Evolutionary conservation across 2,329 filamentous ascomycete species (phyloP).

Genomic region (Septoria linicola): DNA sequence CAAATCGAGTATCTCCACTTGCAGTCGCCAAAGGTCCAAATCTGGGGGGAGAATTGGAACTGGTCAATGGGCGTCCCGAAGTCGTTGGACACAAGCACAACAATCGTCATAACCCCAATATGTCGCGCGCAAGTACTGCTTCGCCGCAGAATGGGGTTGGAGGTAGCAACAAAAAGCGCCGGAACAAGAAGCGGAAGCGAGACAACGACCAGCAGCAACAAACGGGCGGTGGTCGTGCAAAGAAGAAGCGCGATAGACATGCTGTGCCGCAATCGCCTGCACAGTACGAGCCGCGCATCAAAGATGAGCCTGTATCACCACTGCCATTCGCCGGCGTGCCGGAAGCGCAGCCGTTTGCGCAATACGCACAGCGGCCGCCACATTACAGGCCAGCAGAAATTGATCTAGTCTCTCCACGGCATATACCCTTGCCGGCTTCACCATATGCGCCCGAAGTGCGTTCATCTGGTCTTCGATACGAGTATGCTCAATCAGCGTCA

Average conservation of each 20-base stretch:
- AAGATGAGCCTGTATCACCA: conserved; percentile 63
- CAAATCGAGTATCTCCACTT: conserved; percentile 64
- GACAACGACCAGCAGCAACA: conserved; percentile 25
- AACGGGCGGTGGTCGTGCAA: conserved; percentile 17
- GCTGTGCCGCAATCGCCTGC: conserved; percentile 39
- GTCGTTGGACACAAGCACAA: conserved; percentile 29
- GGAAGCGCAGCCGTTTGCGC: conserved; percentile 35
- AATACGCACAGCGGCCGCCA: conserved; percentile 42
- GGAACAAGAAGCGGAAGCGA: conserved; percentile 40
- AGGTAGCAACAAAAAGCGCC: conserved; percentile 33
- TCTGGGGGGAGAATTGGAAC: conserved; percentile 44
- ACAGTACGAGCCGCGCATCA: conserved; percentile 53
- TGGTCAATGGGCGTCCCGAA: conserved; percentile 43
- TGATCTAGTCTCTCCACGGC: conserved; percentile 42
- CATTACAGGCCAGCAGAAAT: conserved; percentile 40
- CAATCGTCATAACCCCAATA: conserved; percentile 24
- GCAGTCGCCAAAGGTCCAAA: conserved; percentile 52
- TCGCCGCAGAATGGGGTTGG: conserved; percentile 31
- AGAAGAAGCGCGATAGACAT: conserved; percentile 38
- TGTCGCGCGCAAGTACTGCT: conserved; percentile 31
- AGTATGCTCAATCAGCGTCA: conserved; percentile 42
- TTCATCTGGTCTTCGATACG: conserved; percentile 44
- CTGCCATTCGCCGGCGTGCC: conserved; percentile 51
- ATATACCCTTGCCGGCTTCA: conserved; percentile 40
- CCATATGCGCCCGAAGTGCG: conserved; percentile 46